phyloP scores from a whole-genome alignment of 176 grass and related monocot genomes.

The Paspalum notatum region DNA sequence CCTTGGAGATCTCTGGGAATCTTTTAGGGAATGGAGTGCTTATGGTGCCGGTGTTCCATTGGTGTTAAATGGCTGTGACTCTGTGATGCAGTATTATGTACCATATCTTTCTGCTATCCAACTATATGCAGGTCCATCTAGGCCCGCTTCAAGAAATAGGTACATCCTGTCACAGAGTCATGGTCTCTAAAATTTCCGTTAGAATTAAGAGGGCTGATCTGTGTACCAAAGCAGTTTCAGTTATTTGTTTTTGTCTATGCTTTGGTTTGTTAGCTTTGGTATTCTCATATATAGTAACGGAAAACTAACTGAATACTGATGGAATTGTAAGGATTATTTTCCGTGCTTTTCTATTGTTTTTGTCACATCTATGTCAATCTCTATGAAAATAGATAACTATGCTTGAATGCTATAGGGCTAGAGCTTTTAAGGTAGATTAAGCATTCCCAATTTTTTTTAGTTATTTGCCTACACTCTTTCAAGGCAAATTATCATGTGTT shows the following conservation, averaged over 20 bases:
- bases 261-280: not conserved
- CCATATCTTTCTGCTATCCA: slow-evolving; percentile 96
- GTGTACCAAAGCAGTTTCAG: not conserved
- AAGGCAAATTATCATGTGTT: not conserved
- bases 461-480: not conserved
- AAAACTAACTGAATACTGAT: slow-evolving; percentile 5
- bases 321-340: not conserved
- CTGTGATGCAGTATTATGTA: slow-evolving; percentile 89
- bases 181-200: not conserved
- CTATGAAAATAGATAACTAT: not conserved
- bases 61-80: slow-evolving; percentile 78
- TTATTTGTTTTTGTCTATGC: not conserved
- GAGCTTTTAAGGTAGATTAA: not conserved
- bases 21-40: slow-evolving; percentile 96
- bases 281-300: slow-evolving; percentile 12
- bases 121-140: slow-evolving; percentile 64
- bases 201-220: not conserved
- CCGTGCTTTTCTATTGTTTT: not conserved
- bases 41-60: slow-evolving; percentile 95
- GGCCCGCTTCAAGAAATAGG: slow-evolving; percentile 61
- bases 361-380: slow-evolving; percentile 2
- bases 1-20: slow-evolving; percentile 93
- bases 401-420: not conserved
- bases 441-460: not conserved
- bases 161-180: slow-evolving; percentile 21